phyloP scores from a whole-genome alignment of 2,329 filamentous ascomycete species.

The Aureobasidium sp. region DNA sequence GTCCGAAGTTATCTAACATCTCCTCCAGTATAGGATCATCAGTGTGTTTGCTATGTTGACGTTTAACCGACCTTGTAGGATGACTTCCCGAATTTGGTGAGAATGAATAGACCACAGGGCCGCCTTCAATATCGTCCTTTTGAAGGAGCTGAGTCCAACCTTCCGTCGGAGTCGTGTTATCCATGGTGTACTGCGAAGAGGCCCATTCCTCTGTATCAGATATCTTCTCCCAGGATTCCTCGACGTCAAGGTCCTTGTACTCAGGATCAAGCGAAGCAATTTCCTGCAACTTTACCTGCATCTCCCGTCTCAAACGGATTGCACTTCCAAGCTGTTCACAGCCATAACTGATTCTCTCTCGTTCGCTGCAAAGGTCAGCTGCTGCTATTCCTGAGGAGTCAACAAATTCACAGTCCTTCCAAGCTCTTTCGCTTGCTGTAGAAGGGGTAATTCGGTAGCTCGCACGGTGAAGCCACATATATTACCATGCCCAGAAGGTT shows the following conservation, averaged over 20 bases:
- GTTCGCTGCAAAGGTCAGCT: neutral
- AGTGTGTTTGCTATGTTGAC: neutral
- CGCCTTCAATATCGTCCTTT: neutral
- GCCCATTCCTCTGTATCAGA: neutral
- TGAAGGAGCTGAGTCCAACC: neutral
- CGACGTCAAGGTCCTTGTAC: neutral
- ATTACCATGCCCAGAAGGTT: neutral
- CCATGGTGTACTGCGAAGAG: neutral
- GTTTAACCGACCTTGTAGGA: neutral
- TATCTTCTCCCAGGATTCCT: neutral
- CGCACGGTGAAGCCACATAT: neutral
- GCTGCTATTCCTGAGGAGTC: neutral
- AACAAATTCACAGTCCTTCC: neutral
- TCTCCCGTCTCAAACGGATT: neutral
- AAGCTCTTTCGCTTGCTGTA: no score
- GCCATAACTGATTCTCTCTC: neutral
- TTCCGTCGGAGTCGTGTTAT: neutral
- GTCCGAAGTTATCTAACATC: neutral
- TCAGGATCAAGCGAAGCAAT: neutral
- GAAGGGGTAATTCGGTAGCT: neutral
- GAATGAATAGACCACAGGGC: neutral
- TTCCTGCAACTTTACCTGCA: neutral
- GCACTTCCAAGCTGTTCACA: neutral
- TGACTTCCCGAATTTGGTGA: neutral
- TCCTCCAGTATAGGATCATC: neutral